Conservation (phyloP, 1,284 basidiomycete species). For the Mycena citricolor region DNA sequence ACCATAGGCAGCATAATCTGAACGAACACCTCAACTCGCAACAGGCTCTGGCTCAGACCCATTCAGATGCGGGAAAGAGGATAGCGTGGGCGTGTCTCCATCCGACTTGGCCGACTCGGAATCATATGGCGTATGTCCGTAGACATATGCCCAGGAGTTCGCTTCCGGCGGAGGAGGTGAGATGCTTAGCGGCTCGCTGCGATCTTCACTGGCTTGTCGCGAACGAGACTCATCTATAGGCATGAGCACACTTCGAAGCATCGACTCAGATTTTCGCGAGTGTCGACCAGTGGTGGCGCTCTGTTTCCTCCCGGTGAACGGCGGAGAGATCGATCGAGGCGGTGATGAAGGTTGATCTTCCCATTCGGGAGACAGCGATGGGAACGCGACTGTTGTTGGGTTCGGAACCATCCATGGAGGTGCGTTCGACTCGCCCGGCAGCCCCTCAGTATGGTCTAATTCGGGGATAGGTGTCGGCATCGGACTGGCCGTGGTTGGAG, state of each 20-base stretch:
- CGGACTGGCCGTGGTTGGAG: slow-evolving; percentile 52
- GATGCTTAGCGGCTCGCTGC: slow-evolving; percentile 21
- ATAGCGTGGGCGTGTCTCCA: slow-evolving; percentile 50
- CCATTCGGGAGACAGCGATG: slow-evolving; percentile 52
- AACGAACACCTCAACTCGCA: slow-evolving; percentile 19
- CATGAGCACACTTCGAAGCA: slow-evolving; percentile 63
- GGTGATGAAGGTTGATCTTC: slow-evolving; percentile 40
- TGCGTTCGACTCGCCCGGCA: slow-evolving; percentile 32
- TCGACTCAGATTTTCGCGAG: slow-evolving; percentile 62
- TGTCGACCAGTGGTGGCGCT: slow-evolving; percentile 39
- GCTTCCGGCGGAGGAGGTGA: slow-evolving; percentile 21
- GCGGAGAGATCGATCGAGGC: slow-evolving; percentile 47
- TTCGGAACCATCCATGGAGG: slow-evolving; percentile 37
- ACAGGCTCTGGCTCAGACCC: slow-evolving; percentile 15
- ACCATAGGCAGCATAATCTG: slow-evolving; percentile 4
- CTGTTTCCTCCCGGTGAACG: slow-evolving; percentile 43
- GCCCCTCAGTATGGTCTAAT: slow-evolving; percentile 32
- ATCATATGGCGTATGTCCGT: slow-evolving; percentile 40
- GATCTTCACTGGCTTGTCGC: slow-evolving; percentile 33
- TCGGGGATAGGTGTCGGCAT: slow-evolving; percentile 45
- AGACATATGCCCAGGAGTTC: slow-evolving; percentile 44
- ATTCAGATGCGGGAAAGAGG: slow-evolving; percentile 34
- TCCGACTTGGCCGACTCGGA: slow-evolving; percentile 35
- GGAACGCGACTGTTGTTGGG: slow-evolving; percentile 37
- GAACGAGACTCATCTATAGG: slow-evolving; percentile 59